A percentile compares a stretch with the other conserved stretches of the same genome.
Conservation (phyloP, 495 filamentous ascomycete species). For the Hypoxylon intermedium region DNA sequence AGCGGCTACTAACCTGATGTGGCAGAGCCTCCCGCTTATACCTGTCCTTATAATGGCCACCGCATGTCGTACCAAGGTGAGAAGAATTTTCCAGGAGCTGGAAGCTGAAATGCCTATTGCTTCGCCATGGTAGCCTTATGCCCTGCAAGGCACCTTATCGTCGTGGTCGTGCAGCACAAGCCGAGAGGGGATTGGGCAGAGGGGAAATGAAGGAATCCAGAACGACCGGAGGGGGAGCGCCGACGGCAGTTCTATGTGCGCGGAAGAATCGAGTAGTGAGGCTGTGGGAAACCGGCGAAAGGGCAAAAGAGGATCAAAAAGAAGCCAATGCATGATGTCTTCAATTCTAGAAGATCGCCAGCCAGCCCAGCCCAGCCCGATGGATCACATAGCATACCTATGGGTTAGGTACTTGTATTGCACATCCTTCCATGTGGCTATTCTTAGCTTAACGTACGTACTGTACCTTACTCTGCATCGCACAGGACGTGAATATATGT, state of each 20-base stretch:
- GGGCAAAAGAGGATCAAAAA: slow-evolving; percentile 1
- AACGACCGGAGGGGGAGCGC: slow-evolving; percentile 12
- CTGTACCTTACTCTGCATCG: slow-evolving; percentile 20
- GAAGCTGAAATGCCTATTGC: neutral
- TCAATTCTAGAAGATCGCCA: slow-evolving; percentile 24
- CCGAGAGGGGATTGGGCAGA: slow-evolving; percentile 26
- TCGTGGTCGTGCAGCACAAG: slow-evolving; percentile 14
- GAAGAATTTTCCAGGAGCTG: neutral
- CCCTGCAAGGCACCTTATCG: slow-evolving; percentile 39
- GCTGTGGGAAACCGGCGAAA: slow-evolving; percentile 30
- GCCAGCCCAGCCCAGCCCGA: slow-evolving; percentile 27
- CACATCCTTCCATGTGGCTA: slow-evolving; percentile 6
- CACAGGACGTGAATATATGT: slow-evolving; percentile 9
- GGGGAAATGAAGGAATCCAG: slow-evolving; percentile 11
- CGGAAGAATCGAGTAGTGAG: slow-evolving; percentile 6
- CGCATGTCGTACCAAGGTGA: neutral
- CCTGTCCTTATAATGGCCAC: neutral
- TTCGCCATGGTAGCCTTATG: slow-evolving; percentile 31
- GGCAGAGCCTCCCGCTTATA: neutral
- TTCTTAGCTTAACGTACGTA: slow-evolving; percentile 16
- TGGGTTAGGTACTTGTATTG: slow-evolving; percentile 10
- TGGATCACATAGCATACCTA: slow-evolving; percentile 1
- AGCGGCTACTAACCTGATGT: slow-evolving; percentile 4
- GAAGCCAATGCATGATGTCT: slow-evolving; percentile 24
- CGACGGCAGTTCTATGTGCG: slow-evolving; percentile 10